Evolutionary conservation across 805 yeast genomes (phyloP), one percentile per base, ranked within the genome.

Genomic region (Helenozyma rhizophorensis): DNA sequence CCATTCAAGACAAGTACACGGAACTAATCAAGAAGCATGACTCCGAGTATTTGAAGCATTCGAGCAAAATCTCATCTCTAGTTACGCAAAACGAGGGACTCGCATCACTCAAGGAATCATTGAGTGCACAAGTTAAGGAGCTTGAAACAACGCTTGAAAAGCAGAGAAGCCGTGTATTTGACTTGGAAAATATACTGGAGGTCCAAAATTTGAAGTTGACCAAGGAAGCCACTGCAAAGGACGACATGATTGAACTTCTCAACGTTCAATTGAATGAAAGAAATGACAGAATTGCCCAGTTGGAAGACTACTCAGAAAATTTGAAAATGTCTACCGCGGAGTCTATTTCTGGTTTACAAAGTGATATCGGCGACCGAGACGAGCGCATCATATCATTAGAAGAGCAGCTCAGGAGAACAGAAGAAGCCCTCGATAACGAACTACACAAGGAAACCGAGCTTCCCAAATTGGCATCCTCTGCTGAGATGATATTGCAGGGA

Each of bases 171-270:
- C 35, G 50, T 23, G 41, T 38, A 6, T 38, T 54, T 1, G 48
- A 48, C 9, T 35, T 54, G 19, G 55, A 50, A 27, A 49, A 56
- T 11, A 48, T 51, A 19, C 44, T 43, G 19, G 60, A 59, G 27
- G 69, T 70, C 21, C 88, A 81, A 48, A 70, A 79, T 58, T 53
- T 56, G 9, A 54, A 55, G 25, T 49, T 56, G 13, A 36, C 53
- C n/a, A 58, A 53, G 32, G 70, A 66, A 34, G 30, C 60, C 4
- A 41, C 74, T 2, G 57, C 75, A 27, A 85, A 81, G 53, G 80
- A 80, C 30, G 76, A 83, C 30, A 56, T 80, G 23, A 62, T 76
- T 4, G 76, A 72, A 26, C 58, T 83, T 12, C 63, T 80, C 34
- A 77, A 79, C 31, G 39, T 60, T 5, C 69, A 71, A 66, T 68